Percentiles rank a stretch among this genome's conserved stretches.
Conservation (phyloP, 495 filamentous ascomycete genomes). For the Articulospora tetracladia region DNA sequence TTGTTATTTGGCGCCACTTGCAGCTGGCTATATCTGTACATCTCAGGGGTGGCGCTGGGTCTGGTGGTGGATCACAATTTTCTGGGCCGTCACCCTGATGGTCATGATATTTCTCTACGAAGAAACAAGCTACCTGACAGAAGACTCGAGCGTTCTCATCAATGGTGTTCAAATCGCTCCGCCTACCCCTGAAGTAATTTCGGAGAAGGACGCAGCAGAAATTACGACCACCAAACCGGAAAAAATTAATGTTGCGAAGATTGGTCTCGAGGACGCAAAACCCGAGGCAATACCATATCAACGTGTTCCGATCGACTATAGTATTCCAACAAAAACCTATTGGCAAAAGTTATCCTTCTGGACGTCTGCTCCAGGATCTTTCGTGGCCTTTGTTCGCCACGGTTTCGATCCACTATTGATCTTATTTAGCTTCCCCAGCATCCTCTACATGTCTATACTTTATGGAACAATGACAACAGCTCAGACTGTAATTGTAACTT, state of each 20-base stretch:
- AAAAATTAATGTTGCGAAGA: too few relatives aligned
- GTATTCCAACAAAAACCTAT: too few relatives aligned
- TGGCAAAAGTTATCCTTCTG: too few relatives aligned
- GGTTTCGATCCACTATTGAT: slow-evolving; percentile 34
- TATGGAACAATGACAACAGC: slow-evolving; percentile 31
- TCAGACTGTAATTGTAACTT: slow-evolving; percentile 31
- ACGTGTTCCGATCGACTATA: too few relatives aligned
- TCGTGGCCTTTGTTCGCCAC: too few relatives aligned
- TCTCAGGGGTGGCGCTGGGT: slow-evolving; percentile 46
- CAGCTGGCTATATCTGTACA: slow-evolving; percentile 37
- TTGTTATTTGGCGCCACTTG: slow-evolving; percentile 36
- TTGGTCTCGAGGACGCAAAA: too few relatives aligned
- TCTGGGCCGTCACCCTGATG: slow-evolving; percentile 33
- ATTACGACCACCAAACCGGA: too few relatives aligned
- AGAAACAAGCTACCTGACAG: slow-evolving; percentile 36
- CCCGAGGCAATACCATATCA: too few relatives aligned
- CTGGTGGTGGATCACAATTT: slow-evolving; percentile 42
- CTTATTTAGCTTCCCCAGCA: slow-evolving; percentile 32
- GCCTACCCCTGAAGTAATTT: too few relatives aligned
- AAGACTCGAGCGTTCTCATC: too few relatives aligned
- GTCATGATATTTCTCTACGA: slow-evolving; percentile 37
- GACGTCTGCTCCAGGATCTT: too few relatives aligned
- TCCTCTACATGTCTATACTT: slow-evolving; percentile 32
- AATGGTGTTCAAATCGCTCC: too few relatives aligned
- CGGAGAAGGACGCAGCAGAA: neutral